Conservation (phyloP, 2,329 filamentous ascomycete genomes). For the Claviceps quebecensis region DNA sequence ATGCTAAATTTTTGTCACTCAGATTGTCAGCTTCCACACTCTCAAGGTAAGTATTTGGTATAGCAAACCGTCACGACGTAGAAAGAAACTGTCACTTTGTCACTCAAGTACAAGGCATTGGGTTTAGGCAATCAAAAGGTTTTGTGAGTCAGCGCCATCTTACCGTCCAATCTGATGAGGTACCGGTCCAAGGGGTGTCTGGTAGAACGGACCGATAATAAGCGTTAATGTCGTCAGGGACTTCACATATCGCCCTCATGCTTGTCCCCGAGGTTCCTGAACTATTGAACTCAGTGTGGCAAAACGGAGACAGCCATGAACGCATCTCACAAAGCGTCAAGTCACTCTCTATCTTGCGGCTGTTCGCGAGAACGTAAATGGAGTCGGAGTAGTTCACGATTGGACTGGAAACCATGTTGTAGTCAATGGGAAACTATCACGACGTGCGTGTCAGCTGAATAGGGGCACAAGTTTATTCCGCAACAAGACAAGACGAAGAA, state of each 20-base stretch:
- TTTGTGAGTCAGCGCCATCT: background rate
- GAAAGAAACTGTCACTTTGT: background rate
- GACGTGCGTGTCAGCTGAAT: background rate
- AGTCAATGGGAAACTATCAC: constrained; percentile 38
- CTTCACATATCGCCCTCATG: constrained; percentile 48
- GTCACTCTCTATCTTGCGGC: constrained; percentile 30
- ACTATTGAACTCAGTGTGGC: constrained; percentile 48
- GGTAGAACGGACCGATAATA: constrained; percentile 33
- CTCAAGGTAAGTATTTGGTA: background rate
- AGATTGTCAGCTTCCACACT: background rate
- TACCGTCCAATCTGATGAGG: constrained; percentile 36
- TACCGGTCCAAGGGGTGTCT: constrained; percentile 16
- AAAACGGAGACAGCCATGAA: constrained; percentile 48
- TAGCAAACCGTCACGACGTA: background rate
- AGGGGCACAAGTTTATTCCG: background rate
- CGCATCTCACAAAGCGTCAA: constrained; percentile 50
- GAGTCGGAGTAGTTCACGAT: constrained; percentile 29
- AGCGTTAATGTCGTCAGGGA: constrained; percentile 34
- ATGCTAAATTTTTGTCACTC: constrained; percentile 17
- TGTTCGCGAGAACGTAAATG: constrained; percentile 53
- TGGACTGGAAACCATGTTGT: constrained; percentile 52
- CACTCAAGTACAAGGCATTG: too few relatives aligned
- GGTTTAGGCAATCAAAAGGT: background rate
- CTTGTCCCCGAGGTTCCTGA: constrained; percentile 42
- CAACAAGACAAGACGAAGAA: background rate